Percentiles rank a stretch among this genome's conserved stretches.
phyloP scores from a whole-genome alignment of 2,329 filamentous ascomycete genomes.

The Stagonosporopsis cucurbitacearum region DNA sequence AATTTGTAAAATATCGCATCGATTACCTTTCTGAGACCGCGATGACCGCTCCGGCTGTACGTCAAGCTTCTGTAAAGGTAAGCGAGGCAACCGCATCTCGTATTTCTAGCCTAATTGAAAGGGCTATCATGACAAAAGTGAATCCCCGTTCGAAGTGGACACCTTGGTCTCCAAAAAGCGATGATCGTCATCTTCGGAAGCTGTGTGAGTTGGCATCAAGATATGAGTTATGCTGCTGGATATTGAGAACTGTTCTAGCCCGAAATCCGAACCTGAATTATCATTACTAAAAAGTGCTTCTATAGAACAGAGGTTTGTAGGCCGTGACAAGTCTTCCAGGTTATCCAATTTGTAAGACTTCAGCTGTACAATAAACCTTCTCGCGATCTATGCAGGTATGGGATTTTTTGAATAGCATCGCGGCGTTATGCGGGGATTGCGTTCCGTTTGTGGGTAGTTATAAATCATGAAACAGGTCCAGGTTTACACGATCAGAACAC shows the following conservation, averaged over 20 bases:
- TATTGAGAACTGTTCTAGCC: neutral
- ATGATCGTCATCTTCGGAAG: neutral
- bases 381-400: constrained; percentile 1
- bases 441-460: neutral
- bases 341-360: neutral
- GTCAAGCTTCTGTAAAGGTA: neutral
- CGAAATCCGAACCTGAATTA: neutral
- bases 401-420: neutral
- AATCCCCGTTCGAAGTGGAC: neutral
- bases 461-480: constrained; percentile 8
- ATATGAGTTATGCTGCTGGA: neutral
- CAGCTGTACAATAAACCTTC: neutral
- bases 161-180: neutral
- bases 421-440: neutral
- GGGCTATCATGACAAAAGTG: too few species aligned
- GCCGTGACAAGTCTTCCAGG: neutral
- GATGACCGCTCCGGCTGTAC: neutral
- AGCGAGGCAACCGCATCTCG: neutral
- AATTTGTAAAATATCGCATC: neutral
- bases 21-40: neutral
- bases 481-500: constrained; percentile 23
- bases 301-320: constrained; percentile 1
- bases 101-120: neutral
- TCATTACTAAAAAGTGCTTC: constrained; percentile 9
- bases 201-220: neutral